Conservation (phyloP, 345 rosid species). For the Draba incana region DNA sequence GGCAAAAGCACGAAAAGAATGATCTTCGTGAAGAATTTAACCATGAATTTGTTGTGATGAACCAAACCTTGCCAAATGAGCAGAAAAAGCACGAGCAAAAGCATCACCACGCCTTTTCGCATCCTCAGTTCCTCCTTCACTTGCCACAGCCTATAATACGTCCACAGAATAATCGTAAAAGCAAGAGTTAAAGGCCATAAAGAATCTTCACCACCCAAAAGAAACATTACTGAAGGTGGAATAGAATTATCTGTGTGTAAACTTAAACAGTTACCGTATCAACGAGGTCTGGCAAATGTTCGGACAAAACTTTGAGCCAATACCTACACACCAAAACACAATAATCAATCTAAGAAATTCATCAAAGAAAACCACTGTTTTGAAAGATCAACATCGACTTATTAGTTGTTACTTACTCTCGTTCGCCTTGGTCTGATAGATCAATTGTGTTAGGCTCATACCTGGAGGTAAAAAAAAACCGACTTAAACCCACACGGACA, state of each 20-base stretch:
- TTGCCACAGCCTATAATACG: conserved; percentile 88
- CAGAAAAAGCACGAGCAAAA: conserved; percentile 98
- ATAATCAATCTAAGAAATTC: conserved; percentile 10
- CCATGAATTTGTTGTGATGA: conserved; percentile 26
- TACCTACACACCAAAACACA: conserved; percentile 56
- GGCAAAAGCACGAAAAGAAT: neutral
- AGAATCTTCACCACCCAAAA: conserved; percentile 14
- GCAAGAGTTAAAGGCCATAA: neutral
- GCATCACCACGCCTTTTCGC: conserved; percentile 98
- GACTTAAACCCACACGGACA: neutral
- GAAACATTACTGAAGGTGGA: conserved; percentile 4
- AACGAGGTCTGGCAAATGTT: conserved; percentile 91
- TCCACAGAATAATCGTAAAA: conserved; percentile 21
- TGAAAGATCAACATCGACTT: conserved; percentile 15
- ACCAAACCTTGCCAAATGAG: conserved; percentile 91
- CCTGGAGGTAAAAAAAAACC: conserved; percentile 47
- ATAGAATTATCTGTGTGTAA: neutral
- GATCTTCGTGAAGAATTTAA: conserved; percentile 1
- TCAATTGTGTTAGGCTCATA: conserved; percentile 98
- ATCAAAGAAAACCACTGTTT: conserved; percentile 2
- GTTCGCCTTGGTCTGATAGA: conserved; percentile 76
- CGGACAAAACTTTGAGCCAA: conserved; percentile 96
- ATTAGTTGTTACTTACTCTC: conserved; percentile 70
- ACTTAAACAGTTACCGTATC: conserved; percentile 62
- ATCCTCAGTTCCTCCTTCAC: conserved; percentile 99